These are phyloP conservation scores for Suhomyces kilbournensis DNA, from an alignment of 805 yeast genomes.

Conservation along the genomic window DNA sequence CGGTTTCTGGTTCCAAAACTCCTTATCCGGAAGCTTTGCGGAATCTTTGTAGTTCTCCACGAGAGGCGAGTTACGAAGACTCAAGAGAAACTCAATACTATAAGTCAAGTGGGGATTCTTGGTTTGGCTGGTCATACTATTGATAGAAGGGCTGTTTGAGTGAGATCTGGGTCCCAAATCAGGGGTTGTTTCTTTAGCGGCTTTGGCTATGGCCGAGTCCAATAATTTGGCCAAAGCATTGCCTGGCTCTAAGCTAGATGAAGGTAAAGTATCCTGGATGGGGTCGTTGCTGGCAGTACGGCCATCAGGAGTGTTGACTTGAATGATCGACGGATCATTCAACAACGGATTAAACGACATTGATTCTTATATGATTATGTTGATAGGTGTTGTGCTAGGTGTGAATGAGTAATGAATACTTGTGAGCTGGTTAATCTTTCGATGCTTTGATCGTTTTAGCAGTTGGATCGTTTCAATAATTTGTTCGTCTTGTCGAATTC, in stretches of 20 bases:
- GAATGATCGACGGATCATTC: constrained; percentile 32
- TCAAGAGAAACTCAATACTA: constrained; percentile 26
- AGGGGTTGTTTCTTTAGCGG: constrained; percentile 44
- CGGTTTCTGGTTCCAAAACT: constrained; percentile 47
- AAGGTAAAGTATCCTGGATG: constrained; percentile 2
- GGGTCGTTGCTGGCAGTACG: constrained; percentile 2
- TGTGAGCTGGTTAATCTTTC: too few species aligned
- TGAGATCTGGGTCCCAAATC: constrained; percentile 22
- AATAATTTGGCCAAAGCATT: constrained; percentile 40
- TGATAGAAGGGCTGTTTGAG: constrained; percentile 9
- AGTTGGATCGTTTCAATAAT: background rate
- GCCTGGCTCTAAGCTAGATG: constrained; percentile 26
- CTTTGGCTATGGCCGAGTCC: constrained; percentile 47
- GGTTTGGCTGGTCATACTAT: background rate
- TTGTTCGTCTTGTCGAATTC: background rate
- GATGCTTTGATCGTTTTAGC: too few species aligned
- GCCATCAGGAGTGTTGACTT: constrained; percentile 7
- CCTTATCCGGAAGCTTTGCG: constrained; percentile 40
- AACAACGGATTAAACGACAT: constrained; percentile 18
- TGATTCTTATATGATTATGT: background rate
- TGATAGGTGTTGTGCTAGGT: background rate
- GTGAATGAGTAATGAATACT: too few species aligned
- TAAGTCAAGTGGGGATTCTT: constrained; percentile 19
- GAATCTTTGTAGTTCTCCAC: constrained; percentile 27
- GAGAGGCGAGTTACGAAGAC: constrained; percentile 34